phyloP scores from a whole-genome alignment of 495 filamentous ascomycete genomes.

The Aspergillus sclerotioniger region DNA sequence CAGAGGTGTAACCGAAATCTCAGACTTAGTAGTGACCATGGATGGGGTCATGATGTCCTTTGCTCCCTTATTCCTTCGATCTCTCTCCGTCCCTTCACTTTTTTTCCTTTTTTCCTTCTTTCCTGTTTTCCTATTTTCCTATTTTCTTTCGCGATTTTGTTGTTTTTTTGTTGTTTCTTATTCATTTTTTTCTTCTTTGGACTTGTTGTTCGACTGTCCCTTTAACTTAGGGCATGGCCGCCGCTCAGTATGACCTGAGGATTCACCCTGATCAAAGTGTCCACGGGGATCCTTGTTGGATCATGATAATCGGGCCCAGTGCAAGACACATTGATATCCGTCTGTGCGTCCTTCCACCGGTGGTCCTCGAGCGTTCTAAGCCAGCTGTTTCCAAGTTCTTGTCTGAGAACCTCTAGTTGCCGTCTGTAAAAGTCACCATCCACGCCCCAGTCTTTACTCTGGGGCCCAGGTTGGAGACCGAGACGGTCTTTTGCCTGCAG shows the following conservation, averaged over 20 bases:
- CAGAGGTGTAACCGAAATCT: neutral
- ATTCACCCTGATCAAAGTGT: slow-evolving; percentile 36
- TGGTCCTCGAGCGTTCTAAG: slow-evolving; percentile 82
- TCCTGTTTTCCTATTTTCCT: neutral
- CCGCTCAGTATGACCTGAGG: slow-evolving; percentile 54
- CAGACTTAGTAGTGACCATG: neutral
- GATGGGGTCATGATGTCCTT: neutral
- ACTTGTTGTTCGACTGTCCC: slow-evolving; percentile 19
- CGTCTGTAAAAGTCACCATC: slow-evolving; percentile 77
- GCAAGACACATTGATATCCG: slow-evolving; percentile 31
- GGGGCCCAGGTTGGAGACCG: slow-evolving; percentile 17
- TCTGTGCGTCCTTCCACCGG: slow-evolving; percentile 49
- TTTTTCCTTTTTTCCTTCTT: slow-evolving; percentile 1
- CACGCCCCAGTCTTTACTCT: slow-evolving; percentile 57
- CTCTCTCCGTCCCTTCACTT: neutral
- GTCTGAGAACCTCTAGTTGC: slow-evolving; percentile 79
- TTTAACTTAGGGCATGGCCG: slow-evolving; percentile 48
- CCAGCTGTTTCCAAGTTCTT: slow-evolving; percentile 81
- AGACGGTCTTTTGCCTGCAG: slow-evolving; percentile 15
- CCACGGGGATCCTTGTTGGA: slow-evolving; percentile 36
- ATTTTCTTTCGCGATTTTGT: neutral
- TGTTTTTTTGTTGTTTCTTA: neutral
- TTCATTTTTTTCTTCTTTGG: slow-evolving; percentile 1
- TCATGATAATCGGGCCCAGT: slow-evolving; percentile 35
- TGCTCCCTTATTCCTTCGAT: neutral